Conservation (phyloP, 345 rosid genomes). For the Turritis glabra region DNA sequence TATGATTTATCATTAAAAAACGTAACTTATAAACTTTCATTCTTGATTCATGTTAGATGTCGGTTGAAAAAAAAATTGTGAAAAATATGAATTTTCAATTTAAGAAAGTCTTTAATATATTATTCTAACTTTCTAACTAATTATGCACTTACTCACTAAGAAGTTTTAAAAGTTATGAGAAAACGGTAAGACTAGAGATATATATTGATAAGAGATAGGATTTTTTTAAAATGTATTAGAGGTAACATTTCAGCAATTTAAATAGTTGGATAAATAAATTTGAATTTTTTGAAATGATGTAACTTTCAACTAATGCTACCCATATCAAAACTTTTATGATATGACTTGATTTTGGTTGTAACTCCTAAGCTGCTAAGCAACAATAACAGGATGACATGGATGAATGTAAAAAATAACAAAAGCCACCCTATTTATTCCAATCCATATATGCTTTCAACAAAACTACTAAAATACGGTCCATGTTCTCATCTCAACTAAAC, state of each 20-base stretch:
- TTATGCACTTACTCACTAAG: too few species aligned
- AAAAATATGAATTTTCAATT: too few species aligned
- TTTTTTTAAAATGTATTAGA: neutral
- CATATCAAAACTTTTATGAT: neutral
- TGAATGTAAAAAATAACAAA: neutral
- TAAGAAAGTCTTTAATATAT: too few species aligned
- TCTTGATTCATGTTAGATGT: too few species aligned
- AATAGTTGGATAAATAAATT: neutral
- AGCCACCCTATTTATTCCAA: neutral
- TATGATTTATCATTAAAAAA: too few species aligned
- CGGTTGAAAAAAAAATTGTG: too few species aligned
- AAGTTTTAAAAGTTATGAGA: too few species aligned
- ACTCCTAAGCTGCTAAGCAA: neutral
- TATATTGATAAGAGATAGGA: neutral
- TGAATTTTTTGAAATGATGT: neutral
- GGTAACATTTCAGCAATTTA: neutral
- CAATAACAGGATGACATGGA: neutral
- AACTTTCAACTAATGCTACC: constrained; percentile 2
- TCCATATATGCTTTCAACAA: constrained; percentile 21
- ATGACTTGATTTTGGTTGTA: neutral
- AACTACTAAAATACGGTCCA: constrained; percentile 19
- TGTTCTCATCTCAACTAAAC: constrained; percentile 27
- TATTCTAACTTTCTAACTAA: too few species aligned
- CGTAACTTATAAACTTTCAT: too few species aligned
- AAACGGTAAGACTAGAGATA: neutral